Evolutionary conservation across 352 stramenopile genomes (phyloP), one percentile per base, ranked within the genome.

Genomic region (Phytopythium sindhum): DNA sequence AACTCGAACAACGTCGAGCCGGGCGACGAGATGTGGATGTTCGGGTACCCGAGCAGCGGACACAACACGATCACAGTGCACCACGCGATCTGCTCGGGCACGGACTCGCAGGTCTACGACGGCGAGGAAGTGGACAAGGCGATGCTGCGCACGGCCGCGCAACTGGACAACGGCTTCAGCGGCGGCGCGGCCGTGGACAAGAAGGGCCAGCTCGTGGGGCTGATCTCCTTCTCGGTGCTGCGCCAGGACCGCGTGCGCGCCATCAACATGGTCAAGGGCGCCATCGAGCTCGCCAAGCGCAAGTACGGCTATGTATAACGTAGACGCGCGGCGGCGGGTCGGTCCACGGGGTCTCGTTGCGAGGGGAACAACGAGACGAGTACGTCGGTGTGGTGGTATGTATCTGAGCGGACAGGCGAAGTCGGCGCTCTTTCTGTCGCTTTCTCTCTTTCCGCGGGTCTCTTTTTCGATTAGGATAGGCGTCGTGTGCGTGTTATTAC

Each of bases 1-100:
- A 95, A 95, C 60, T 95, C 87, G 42, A 95, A 95, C 69, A 95
- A 93, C 37, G 79, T 95, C 23, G 87, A 95, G 61, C 87, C 87
- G 17, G 87, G 87, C 28, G 87, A 95, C 63, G 87, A 95, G 60
- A 93, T 95, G 85, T 95, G 87, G 87, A 95, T 95, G 87, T 95
- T 95, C 75, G 87, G 87, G 12, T 95, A 95, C 57, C 87, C 87
- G 23, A 95, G 87, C 68, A 93, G 83, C 50, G 87, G 87, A 23
- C 87, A 95, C 74, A 95, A 95, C 66, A 95, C 87, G 26, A 95
- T 95, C 71, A 95, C 87, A 2, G 87, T 95, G 60, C 87, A 95
- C 66, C 85, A 93, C 61, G 87, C 87, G n/a, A 95, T 95, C 61
- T 95, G 87, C 66, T 95, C 87, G 4, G 87, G 87, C 52, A 95